Evolutionary conservation across 805 yeast genomes (phyloP), one percentile per base, ranked within the genome.

Genomic region (Candida hungchunana): DNA sequence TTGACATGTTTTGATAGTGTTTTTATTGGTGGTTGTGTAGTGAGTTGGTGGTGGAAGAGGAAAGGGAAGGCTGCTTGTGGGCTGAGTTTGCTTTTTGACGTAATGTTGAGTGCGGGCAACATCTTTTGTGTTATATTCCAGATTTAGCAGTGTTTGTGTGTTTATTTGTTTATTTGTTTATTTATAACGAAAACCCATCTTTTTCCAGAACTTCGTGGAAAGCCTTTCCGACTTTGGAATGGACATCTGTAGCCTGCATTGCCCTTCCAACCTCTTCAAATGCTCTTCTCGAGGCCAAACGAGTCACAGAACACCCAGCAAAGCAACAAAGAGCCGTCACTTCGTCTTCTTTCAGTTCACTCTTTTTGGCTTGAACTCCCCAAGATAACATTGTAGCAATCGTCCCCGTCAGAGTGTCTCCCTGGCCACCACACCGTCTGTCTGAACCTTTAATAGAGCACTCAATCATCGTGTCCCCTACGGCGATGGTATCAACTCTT

Each of bases 401-500:
- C 17, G 85, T 66, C 0, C 98, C 98, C 1, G 90, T 75, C 26
- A 93, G 58, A 0, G 96, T 83, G 51, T 93, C 98, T 18, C 98
- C 98, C 62, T 93, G 97, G 0, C 98, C 98, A 10, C 97, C 96
- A 7, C 85, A 94, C 36, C 98, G 69, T 52, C 85, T 82, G 32
- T 63, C 59, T 6, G 93, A 80, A 1, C 97, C 97, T 12, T 56
- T 50, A 21, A 64, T 52, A 23, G 67, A 67, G 42, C 69, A 72
- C 4, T 61, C 48, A 6, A 84, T 43, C 5, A 62, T 50, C 5
- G 58, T 52, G 4, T 60, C 64, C 2, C 73, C 75, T 33, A 69
- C 63, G 5, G 77, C 81, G 9, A 88, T 80, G 24, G 73, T 45
- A 52, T 93, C 98, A 2, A 48, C 45, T 0, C 48, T 36, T 2